Evolutionary conservation across 2,329 filamentous ascomycete genomes (phyloP), one percentile per base, ranked within the genome.

Genomic region (Pseudogymnoascus sp.): DNA sequence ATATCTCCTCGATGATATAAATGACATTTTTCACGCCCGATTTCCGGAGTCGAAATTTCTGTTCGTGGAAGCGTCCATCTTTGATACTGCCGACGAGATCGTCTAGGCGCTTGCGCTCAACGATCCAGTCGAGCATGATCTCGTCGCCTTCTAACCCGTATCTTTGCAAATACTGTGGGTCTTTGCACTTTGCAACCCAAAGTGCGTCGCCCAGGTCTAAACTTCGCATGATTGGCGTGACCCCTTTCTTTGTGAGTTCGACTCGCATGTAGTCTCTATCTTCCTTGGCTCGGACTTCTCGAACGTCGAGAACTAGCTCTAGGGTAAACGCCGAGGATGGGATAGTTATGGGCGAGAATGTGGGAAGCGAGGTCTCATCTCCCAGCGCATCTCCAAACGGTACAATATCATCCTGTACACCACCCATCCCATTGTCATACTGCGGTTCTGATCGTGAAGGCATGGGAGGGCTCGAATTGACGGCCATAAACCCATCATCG

Each of bases 41-140:
- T 61, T 85, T 85, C 62, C 83, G 82, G 10, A 93, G 80, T 1
- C 90, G 87, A 71, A 92, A 93, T 72, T 95, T 93, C 72, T 95
- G 90, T 72, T 95, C 90, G 68, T 88, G 88, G 69, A 92, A 93
- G 2, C 90, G 85, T 1, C 89, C 89, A 66, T 93, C 90, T 73
- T 89, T 91, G 75, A 95, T 91, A 66, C 88, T 92, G 60, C 82
- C 78, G n/a, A 93, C 82, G 56, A 95, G 77, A 72, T 95, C 90
- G 70, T 93, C 90, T 0, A 93, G 81, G 7, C 90, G 82, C 72
- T 95, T 95, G 65, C 90, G 82, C 75, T 95, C 90, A 1, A 92
- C 83, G 50, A 95, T 90, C 80, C 87, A 91, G 73, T 93, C 90
- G 4, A 95, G 78, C 56, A 91, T 84, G 11, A 93, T 75, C 72